Percentiles rank a stretch among this genome's conserved stretches.
Evolutionary conservation across 225 moss, liverwort and hornwort genomes (phyloP).

Genomic region (Bryoerythrophyllum caledonicum): DNA sequence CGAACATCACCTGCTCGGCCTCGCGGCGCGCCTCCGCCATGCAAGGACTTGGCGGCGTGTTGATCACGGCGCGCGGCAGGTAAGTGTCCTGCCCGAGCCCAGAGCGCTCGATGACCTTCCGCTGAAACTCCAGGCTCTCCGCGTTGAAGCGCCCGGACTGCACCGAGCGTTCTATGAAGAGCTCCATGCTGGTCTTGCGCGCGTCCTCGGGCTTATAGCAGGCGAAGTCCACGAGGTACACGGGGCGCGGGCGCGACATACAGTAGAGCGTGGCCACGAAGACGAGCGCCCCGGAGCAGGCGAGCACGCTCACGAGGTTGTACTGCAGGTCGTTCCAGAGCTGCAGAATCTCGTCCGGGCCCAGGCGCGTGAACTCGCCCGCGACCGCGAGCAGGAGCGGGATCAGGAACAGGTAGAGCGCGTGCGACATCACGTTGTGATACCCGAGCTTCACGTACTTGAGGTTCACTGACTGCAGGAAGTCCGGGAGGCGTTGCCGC

Average conservation of each 20-base stretch:
- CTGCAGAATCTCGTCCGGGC: constrained; percentile 29
- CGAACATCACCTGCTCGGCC: constrained; percentile 49
- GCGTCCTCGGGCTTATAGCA: constrained; percentile 40
- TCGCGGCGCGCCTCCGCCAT: constrained; percentile 38
- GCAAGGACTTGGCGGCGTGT: constrained; percentile 20
- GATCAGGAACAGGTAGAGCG: constrained; percentile 33
- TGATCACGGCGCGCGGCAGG: constrained; percentile 25
- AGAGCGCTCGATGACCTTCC: constrained; percentile 34
- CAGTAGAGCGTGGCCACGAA: constrained; percentile 43
- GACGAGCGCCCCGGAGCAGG: constrained; percentile 36
- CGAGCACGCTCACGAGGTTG: constrained; percentile 44
- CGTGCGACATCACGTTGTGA: constrained; percentile 47
- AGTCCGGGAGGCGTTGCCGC: constrained; percentile 38
- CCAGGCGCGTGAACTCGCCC: constrained; percentile 39
- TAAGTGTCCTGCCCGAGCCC: constrained; percentile 47
- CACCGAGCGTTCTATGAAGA: constrained; percentile 27
- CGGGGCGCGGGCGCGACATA: constrained; percentile 35
- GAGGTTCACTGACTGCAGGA: constrained; percentile 47
- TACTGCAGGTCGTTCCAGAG: constrained; percentile 48
- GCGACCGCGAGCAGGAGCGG: constrained; percentile 37
- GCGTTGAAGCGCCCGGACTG: constrained; percentile 19
- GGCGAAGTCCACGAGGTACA: constrained; percentile 55
- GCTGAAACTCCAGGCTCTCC: constrained; percentile 36
- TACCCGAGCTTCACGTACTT: constrained; percentile 58
- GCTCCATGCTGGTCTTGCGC: constrained; percentile 26